A percentile compares a stretch with the other conserved stretches of the same genome.
Conservation (phyloP, 2,329 filamentous ascomycete species). For the Calonectria ilicicola region DNA sequence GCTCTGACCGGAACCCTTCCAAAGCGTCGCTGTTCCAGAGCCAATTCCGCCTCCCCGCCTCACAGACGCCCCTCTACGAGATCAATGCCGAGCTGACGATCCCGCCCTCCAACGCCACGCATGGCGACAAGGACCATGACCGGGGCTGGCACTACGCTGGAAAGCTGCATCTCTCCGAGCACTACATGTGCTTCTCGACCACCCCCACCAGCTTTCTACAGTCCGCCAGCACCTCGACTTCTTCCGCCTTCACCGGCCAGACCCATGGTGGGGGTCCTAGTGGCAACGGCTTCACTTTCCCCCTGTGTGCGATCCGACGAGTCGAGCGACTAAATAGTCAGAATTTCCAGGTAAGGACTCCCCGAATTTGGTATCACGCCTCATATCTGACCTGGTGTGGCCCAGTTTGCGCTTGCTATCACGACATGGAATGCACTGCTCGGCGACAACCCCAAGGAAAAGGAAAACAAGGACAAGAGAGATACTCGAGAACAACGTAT, state of each 20-base stretch:
- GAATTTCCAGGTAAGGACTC: slow-evolving; percentile 74
- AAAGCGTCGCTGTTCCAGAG: slow-evolving; percentile 94
- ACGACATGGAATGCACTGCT: slow-evolving; percentile 91
- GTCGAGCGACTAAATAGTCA: slow-evolving; percentile 95
- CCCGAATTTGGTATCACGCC: slow-evolving; percentile 9
- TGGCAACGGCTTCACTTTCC: slow-evolving; percentile 95
- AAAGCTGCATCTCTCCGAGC: slow-evolving; percentile 92
- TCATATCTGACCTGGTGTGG: slow-evolving; percentile 12
- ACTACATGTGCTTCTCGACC: slow-evolving; percentile 96
- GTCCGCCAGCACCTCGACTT: slow-evolving; percentile 82
- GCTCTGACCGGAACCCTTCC: slow-evolving; percentile 84
- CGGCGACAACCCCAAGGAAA: slow-evolving; percentile 67
- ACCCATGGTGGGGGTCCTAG: slow-evolving; percentile 93
- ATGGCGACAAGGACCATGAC: slow-evolving; percentile 78
- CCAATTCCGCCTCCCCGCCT: slow-evolving; percentile 94
- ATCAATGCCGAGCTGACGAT: slow-evolving; percentile 97
- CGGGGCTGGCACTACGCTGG: slow-evolving; percentile 90
- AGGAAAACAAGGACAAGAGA: slow-evolving; percentile 57
- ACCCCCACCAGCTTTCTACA: slow-evolving; percentile 88
- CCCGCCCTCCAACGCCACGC: slow-evolving; percentile 75
- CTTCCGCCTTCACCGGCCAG: slow-evolving; percentile 89
- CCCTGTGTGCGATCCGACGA: slow-evolving; percentile 88
- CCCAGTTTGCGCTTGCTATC: slow-evolving; percentile 87
- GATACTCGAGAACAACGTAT: slow-evolving; percentile 80
- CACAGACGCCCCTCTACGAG: slow-evolving; percentile 94